Conservation (phyloP, 345 rosid genomes). For the Cochlearia excelsa region DNA sequence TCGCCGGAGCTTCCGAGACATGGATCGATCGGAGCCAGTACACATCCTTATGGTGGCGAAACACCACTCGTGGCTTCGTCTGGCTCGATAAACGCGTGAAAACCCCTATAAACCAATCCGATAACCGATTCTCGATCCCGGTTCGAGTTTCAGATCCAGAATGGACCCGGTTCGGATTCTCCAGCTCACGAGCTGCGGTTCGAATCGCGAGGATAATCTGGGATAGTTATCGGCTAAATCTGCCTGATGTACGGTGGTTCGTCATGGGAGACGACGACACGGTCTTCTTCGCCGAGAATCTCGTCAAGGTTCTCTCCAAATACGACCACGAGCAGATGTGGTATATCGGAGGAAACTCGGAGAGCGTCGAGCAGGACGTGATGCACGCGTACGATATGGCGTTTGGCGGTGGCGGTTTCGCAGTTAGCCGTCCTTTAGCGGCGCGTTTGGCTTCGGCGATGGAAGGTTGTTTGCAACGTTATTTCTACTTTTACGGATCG, state of each 20-base stretch:
- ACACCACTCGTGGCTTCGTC: slow-evolving; percentile 55
- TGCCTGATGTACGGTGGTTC: slow-evolving; percentile 72
- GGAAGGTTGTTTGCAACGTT: slow-evolving; percentile 73
- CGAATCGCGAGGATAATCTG: slow-evolving; percentile 69
- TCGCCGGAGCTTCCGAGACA: slow-evolving; percentile 58
- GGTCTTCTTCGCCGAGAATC: slow-evolving; percentile 59
- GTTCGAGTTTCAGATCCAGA: slow-evolving; percentile 48
- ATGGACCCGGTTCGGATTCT: slow-evolving; percentile 54
- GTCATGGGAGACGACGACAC: slow-evolving; percentile 96
- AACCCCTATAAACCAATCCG: neutral
- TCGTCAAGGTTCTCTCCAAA: slow-evolving; percentile 56
- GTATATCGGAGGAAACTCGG: slow-evolving; percentile 74
- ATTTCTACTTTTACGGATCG: slow-evolving; percentile 69
- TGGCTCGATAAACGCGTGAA: slow-evolving; percentile 54
- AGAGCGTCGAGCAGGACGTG: slow-evolving; percentile 72
- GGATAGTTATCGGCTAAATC: slow-evolving; percentile 50
- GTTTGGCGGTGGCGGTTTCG: slow-evolving; percentile 93
- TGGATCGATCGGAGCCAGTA: slow-evolving; percentile 59
- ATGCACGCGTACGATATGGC: slow-evolving; percentile 80
- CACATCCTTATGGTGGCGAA: slow-evolving; percentile 66
- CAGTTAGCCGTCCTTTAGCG: slow-evolving; percentile 65
- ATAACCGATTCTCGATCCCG: slow-evolving; percentile 31
- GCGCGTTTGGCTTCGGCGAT: slow-evolving; percentile 45
- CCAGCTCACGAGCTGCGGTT: slow-evolving; percentile 63
- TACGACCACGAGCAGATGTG: slow-evolving; percentile 77